phyloP scores from a whole-genome alignment of 371 early-diverging fungal species.

The Batkoa obscura region DNA sequence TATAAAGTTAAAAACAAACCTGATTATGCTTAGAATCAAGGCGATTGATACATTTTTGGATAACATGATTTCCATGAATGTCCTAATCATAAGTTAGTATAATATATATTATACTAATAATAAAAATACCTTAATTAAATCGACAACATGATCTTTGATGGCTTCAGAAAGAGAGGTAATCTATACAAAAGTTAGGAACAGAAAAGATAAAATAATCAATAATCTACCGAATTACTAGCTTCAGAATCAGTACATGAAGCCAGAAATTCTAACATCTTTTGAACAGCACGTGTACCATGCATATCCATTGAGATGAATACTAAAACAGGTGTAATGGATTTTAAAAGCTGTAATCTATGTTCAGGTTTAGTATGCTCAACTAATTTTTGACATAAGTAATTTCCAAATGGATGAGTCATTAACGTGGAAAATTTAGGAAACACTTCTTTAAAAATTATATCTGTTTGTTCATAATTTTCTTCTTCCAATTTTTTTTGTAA shows the following conservation, averaged over 20 bases:
- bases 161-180: too few species aligned
- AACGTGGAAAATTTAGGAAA: slow-evolving; percentile 49
- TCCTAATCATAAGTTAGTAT: too few species aligned
- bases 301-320: slow-evolving; percentile 72
- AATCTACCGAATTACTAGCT: too few species aligned
- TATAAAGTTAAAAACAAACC: background rate
- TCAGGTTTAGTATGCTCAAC: slow-evolving; percentile 56
- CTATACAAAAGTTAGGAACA: too few species aligned
- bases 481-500: slow-evolving; percentile 74
- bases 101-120: background rate
- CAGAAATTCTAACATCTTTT: slow-evolving; percentile 79
- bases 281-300: slow-evolving; percentile 95
- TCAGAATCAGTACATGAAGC: slow-evolving; percentile 19
- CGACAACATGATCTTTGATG: slow-evolving; percentile 53
- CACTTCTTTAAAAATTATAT: slow-evolving; percentile 53
- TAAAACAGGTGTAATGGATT: slow-evolving; percentile 47
- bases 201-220: too few species aligned
- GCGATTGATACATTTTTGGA: slow-evolving; percentile 86
- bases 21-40: slow-evolving; percentile 47
- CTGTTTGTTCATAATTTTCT: slow-evolving; percentile 28
- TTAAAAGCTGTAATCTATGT: slow-evolving; percentile 51
- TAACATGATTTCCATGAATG: slow-evolving; percentile 95
- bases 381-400: slow-evolving; percentile 79
- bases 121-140: slow-evolving; percentile 42
- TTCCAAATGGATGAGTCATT: slow-evolving; percentile 65